A percentile compares a stretch with the other conserved stretches of the same genome.
Evolutionary conservation across 2,329 filamentous ascomycete genomes (phyloP).

Genomic region (Elsinoe ampelina): DNA sequence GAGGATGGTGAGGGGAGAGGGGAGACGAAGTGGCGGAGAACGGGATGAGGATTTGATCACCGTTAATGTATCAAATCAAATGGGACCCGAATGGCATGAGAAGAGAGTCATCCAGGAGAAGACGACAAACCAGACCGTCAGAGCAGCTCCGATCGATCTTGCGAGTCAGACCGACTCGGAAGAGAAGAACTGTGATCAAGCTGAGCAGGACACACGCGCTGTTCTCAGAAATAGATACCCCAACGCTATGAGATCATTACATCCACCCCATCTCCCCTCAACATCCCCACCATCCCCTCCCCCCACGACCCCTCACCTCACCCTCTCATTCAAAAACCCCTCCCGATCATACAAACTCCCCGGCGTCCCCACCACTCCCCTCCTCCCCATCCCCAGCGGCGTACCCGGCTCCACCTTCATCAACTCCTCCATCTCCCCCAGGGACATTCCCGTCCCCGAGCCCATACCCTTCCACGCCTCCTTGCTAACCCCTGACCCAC

Average conservation of each 20-base stretch:
- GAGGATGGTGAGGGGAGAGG: slow-evolving; percentile 24
- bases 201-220: neutral
- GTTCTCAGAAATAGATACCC: neutral
- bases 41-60: slow-evolving; percentile 28
- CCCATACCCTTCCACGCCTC: neutral
- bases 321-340: slow-evolving; percentile 26
- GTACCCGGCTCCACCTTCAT: slow-evolving; percentile 7
- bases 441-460: neutral
- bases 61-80: neutral
- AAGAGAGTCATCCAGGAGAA: too few species aligned
- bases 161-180: too few species aligned
- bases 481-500: too few species aligned
- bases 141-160: too few species aligned
- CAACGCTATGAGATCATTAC: neutral
- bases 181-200: too few species aligned
- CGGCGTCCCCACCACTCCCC: slow-evolving; percentile 21
- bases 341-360: slow-evolving; percentile 39
- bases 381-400: slow-evolving; percentile 4
- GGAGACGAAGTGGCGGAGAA: slow-evolving; percentile 47
- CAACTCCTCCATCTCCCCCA: slow-evolving; percentile 3
- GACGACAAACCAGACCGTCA: too few species aligned
- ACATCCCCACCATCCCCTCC: too few species aligned
- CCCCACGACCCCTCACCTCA: neutral
- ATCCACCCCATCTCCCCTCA: neutral
- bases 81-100: neutral